These are phyloP conservation scores for Tolypocladium tropicale DNA, from an alignment of 2,329 filamentous ascomycete species.

Conservation along the genomic window DNA sequence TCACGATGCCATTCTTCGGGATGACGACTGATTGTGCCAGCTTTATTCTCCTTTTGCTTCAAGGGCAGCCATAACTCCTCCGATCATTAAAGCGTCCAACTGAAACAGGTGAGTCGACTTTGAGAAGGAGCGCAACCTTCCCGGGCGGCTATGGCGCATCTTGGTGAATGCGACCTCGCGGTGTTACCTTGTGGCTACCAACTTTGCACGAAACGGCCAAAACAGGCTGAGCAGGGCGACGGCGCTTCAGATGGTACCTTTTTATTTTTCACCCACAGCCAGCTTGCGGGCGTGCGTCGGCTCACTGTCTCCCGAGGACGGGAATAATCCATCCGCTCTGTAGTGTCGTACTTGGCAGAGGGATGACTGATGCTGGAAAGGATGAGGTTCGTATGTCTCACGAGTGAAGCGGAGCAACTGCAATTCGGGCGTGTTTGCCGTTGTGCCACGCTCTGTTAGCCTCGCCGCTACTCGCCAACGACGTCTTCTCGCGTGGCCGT, in stretches of 20 bases:
- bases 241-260: background rate
- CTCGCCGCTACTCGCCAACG: no score
- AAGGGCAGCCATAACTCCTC: background rate
- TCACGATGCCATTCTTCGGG: background rate
- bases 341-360: no score
- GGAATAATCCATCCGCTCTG: no score
- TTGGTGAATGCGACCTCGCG: background rate
- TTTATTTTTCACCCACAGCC: background rate
- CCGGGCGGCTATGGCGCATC: background rate
- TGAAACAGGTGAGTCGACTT: background rate
- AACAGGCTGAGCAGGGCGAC: background rate
- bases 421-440: no score
- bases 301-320: no score
- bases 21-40: background rate
- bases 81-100: background rate
- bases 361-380: no score
- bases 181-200: background rate
- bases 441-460: no score
- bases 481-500: no score
- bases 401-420: no score
- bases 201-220: background rate
- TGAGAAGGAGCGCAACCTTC: background rate
- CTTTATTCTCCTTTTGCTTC: background rate
- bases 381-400: no score
- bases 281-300: no score